Evolutionary conservation across 352 stramenopile genomes (phyloP).

Genomic region (Phytophthora macrochlamydospora): DNA sequence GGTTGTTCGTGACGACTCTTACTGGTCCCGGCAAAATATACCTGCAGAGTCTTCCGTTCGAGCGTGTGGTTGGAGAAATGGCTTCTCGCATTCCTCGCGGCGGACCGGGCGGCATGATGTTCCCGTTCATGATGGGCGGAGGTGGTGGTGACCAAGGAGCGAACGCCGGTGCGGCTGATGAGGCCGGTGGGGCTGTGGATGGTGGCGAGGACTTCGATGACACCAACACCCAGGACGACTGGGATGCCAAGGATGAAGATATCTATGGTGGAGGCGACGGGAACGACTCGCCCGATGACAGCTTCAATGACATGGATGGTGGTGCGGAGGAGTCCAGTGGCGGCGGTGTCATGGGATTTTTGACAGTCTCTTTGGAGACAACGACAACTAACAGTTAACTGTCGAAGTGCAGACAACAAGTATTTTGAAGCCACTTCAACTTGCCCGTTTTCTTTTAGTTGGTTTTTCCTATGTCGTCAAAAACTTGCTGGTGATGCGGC

Average conservation of each 20-base stretch:
- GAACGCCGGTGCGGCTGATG: constrained; percentile 29
- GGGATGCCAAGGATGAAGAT: constrained; percentile 49
- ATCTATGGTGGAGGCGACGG: constrained; percentile 48
- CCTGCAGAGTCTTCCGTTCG: constrained; percentile 91
- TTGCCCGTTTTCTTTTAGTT: neutral
- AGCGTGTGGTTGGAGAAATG: constrained; percentile 94
- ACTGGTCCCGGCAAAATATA: constrained; percentile 91
- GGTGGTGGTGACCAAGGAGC: constrained; percentile 39
- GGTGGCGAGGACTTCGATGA: constrained; percentile 8
- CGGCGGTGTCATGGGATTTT: constrained; percentile 66
- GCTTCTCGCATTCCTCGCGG: constrained; percentile 82
- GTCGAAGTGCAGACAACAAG: neutral
- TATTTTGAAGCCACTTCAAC: neutral
- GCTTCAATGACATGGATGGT: constrained; percentile 20
- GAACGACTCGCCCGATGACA: constrained; percentile 7
- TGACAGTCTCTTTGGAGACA: constrained; percentile 56
- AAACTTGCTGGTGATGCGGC: too few relatives aligned
- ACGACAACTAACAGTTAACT: constrained; percentile 20
- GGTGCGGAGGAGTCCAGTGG: constrained; percentile 35
- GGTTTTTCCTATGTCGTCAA: neutral
- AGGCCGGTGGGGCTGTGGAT: constrained; percentile 23
- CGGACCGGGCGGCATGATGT: constrained; percentile 79
- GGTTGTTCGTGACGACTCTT: constrained; percentile 94
- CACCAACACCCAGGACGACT: constrained; percentile 22
- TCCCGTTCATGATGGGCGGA: constrained; percentile 86